Evolutionary conservation across 192 early-diverging fungal genomes (phyloP), one percentile per base, ranked within the genome.

Genomic region (Gryganskiella cystojenkinii): DNA sequence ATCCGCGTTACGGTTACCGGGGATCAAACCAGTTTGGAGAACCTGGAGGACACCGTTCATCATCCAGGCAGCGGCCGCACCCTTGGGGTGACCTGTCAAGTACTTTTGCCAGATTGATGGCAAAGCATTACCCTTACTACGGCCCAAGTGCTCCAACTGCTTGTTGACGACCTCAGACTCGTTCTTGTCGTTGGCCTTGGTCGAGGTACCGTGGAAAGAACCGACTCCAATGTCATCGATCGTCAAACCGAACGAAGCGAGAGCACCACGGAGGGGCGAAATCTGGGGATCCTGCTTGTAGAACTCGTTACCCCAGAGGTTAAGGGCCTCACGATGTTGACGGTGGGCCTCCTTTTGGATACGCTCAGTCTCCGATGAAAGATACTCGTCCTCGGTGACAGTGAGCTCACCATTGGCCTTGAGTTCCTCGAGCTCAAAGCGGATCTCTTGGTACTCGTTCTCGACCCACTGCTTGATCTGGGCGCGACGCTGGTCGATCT

Each of bases 41-140:
- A 86, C 74, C 82, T 98, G 95, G 33, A 98, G 73, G 37, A 93
- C 88, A 69, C 95, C 93, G 87, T 96, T 98, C 73, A 95, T 88
- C 95, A 96, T 97, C 95, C 95, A 98, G 5, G 94, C 93, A 52
- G 94, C 96, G 37, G 96, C 96, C 22, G 96, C 91, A 59, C 93
- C 96, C 92, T 98, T 98, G 47, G 96, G 96, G 66, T 98, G 96
- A 61, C 96, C 96, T 35, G 96, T 98, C 54, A 98, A 85, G 75
- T 93, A 90, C 78, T 98, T 98, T 63, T 98, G 96, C 86, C 92
- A 93, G 62, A 98, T 87, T 34, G 88, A 83, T 10, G 94, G 93
- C 28, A 92, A 71, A 28, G 90, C 85, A 56, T 92, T 92, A 52
- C 96, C 96, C 57, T 85, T 90, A 43, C 91, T 86, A 61, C 96